Evolutionary conservation across 2,329 filamentous ascomycete species (phyloP), one percentile per base, ranked within the genome.

Genomic region (Hymenoscyphus occultus): DNA sequence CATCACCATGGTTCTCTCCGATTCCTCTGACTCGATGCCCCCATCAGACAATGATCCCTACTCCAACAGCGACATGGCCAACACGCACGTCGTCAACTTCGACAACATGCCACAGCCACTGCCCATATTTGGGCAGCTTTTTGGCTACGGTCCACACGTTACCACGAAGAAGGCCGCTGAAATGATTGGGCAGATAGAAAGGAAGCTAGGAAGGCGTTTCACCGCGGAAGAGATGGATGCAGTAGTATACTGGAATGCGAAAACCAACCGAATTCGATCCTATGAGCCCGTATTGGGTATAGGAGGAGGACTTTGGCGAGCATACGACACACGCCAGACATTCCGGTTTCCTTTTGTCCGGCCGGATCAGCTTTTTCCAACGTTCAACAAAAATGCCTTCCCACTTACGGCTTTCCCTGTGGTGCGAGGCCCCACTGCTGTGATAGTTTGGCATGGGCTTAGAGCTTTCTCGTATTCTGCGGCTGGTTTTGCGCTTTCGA

Each of bases 331-430:
- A 7, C 51, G 39, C 5, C 7, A 59, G 9, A 69, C 65, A 31
- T 74, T 72, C 58, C 67, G 68, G 56, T 74, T 74, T 64, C 74
- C 74, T 6, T 74, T 76, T 56, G 72, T 61, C 39, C 68, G 72
- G 56, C 73, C 72, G n/a, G 70, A 74, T 31, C 60, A 67, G 5
- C 67, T 72, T 32, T 22, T 51, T 22, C n/a, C 19, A 7, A 70
- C 35, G 7, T 73, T 76, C 61, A 67, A 69, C 12, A 54, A 22
- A 19, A 22, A 58, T 16, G 22, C 48, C 6, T 63, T 63, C 28
- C 51, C 56, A 12, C 51, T 59, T 58, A 9, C 45, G 2, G 59
- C 22, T 28, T 22, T 65, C 7, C 57, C 64, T 5, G 28, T 68
- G 1, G 13, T 75, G 3, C 69, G 40, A 56, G 72, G 70, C 3